phyloP scores from a whole-genome alignment of 495 filamentous ascomycete genomes.

The Trichoderma asperelloides region DNA sequence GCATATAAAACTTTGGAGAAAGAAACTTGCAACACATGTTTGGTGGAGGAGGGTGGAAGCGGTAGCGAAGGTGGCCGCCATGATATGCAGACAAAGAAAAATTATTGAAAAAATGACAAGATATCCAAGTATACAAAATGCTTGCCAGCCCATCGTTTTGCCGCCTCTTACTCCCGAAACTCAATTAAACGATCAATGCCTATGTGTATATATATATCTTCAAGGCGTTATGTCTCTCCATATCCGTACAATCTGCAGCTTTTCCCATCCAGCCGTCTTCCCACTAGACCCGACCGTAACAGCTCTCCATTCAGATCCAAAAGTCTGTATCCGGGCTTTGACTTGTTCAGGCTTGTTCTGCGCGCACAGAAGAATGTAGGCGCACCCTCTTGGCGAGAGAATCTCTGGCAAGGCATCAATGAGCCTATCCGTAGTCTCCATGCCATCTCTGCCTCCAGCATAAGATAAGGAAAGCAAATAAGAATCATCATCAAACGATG shows the following conservation, averaged over 20 bases:
- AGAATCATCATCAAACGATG: conserved; percentile 60
- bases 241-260: conserved; percentile 70
- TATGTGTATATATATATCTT: background rate
- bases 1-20: background rate
- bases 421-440: conserved; percentile 81
- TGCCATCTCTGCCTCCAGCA: conserved; percentile 80
- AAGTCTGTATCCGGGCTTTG: conserved; percentile 49
- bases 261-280: conserved; percentile 86
- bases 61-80: background rate
- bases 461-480: conserved; percentile 77
- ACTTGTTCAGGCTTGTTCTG: conserved; percentile 78
- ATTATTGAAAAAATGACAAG: background rate
- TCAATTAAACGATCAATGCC: too few relatives aligned
- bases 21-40: background rate
- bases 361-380: conserved; percentile 81
- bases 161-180: too few relatives aligned
- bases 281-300: conserved; percentile 80
- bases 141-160: background rate
- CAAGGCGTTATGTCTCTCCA: conserved; percentile 37
- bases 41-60: background rate
- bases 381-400: conserved; percentile 62
- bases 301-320: conserved; percentile 54
- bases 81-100: background rate
- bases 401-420: conserved; percentile 55
- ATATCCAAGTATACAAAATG: conserved; percentile 1